phyloP scores from a whole-genome alignment of 495 filamentous ascomycete species.

The Aspergillus biplanus region DNA sequence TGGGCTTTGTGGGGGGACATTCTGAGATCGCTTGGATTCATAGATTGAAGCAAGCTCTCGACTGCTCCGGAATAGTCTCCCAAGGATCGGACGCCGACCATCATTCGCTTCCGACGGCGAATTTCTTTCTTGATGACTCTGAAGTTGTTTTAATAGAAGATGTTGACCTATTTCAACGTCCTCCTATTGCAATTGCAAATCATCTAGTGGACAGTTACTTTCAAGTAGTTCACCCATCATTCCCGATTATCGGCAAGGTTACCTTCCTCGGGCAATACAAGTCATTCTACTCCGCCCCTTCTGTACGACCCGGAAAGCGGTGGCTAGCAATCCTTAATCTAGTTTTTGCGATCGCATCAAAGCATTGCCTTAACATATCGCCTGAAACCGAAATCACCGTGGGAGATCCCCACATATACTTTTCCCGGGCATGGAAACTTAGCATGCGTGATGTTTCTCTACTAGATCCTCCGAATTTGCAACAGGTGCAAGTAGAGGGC shows the following conservation, averaged over 20 bases:
- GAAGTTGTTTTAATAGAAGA: constrained; percentile 43
- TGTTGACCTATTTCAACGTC: constrained; percentile 53
- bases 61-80: constrained; percentile 21
- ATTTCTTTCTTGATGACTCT: constrained; percentile 62
- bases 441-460: constrained; percentile 51
- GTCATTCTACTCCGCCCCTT: constrained; percentile 39
- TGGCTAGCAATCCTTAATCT: constrained; percentile 67
- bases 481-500: constrained; percentile 61
- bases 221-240: constrained; percentile 56
- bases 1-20: constrained; percentile 65
- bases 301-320: constrained; percentile 43
- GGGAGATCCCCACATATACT: constrained; percentile 56
- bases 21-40: constrained; percentile 67
- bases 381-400: neutral
- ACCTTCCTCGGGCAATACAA: constrained; percentile 48
- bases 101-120: constrained; percentile 42
- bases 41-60: constrained; percentile 44
- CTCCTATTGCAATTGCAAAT: constrained; percentile 54
- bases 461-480: constrained; percentile 57
- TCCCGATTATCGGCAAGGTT: constrained; percentile 60
- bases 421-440: constrained; percentile 60
- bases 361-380: constrained; percentile 46
- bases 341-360: constrained; percentile 66
- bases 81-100: constrained; percentile 29
- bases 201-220: constrained; percentile 59